These are phyloP conservation scores for Colletotrichum filicis DNA, from an alignment of 2,329 filamentous ascomycete species.

Conservation along the genomic window DNA sequence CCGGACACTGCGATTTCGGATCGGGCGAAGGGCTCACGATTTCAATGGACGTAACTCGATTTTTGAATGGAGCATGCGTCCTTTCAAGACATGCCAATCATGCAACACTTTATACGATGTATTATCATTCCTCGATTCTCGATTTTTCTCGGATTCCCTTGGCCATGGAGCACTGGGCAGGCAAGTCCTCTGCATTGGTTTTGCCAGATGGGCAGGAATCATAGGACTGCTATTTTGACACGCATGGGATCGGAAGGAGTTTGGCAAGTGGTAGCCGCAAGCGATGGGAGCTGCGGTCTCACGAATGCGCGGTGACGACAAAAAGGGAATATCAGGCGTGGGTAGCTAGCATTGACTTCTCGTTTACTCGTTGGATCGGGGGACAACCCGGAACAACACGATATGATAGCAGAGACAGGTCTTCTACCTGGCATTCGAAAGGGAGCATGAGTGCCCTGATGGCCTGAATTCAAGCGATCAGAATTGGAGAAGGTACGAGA, in stretches of 20 bases:
- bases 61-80: conserved; percentile 3
- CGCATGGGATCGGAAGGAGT: conserved; percentile 35
- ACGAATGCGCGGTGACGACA: conserved; percentile 30
- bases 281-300: conserved; percentile 22
- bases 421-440: background rate
- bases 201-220: conserved; percentile 31
- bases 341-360: conserved; percentile 30
- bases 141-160: conserved; percentile 31
- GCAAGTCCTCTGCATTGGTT: conserved; percentile 16
- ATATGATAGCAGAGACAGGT: background rate
- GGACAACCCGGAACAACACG: background rate
- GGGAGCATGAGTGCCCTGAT: background rate
- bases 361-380: conserved; percentile 2
- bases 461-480: background rate
- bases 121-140: conserved; percentile 31
- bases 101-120: conserved; percentile 28
- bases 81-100: conserved; percentile 16
- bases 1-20: background rate
- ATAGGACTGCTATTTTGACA: conserved; percentile 34
- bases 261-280: conserved; percentile 32
- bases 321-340: conserved; percentile 20
- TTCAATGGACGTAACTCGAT: conserved; percentile 7
- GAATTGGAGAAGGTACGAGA: background rate
- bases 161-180: conserved; percentile 29
- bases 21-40: background rate